A percentile compares a stretch with the other conserved stretches of the same genome.
Evolutionary conservation across 176 grass and related monocot genomes (phyloP).

Genomic region (Cymbopogon citratus): DNA sequence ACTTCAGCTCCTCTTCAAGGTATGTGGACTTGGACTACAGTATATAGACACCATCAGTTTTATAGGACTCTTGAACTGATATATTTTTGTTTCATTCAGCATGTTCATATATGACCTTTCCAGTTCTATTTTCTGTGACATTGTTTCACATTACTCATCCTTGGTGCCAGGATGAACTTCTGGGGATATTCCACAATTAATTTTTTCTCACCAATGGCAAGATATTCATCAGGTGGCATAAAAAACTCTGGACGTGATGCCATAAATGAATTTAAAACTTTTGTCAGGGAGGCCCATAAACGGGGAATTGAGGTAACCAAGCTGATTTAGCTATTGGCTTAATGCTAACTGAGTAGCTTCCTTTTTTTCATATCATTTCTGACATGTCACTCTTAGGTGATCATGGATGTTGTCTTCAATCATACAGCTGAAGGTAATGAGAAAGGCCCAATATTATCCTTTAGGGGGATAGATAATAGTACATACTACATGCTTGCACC

Average conservation of each 20-base stretch:
- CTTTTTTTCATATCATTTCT: conserved; percentile 20
- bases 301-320: conserved; percentile 82
- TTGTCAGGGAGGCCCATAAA: conserved; percentile 92
- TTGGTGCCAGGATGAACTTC: conserved; percentile 73
- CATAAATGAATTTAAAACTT: conserved; percentile 89
- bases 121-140: neutral
- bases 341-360: neutral
- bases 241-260: conserved; percentile 58
- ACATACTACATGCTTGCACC: conserved; percentile 99
- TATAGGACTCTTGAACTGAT: neutral
- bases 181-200: conserved; percentile 96
- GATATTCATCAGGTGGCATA: conserved; percentile 67
- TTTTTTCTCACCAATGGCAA: conserved; percentile 92
- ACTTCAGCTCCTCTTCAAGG: conserved; percentile 56
- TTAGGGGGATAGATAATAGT: conserved; percentile 91
- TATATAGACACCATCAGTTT: neutral
- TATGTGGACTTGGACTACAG: conserved; percentile 34
- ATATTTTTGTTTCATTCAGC: neutral
- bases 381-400: conserved; percentile 48
- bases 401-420: conserved; percentile 98
- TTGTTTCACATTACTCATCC: conserved; percentile 5
- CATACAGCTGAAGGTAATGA: conserved; percentile 99
- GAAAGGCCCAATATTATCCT: conserved; percentile 91
- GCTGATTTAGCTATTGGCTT: neutral
- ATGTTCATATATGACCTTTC: neutral